A percentile compares a stretch with the other conserved stretches of the same genome.
phyloP scores from a whole-genome alignment of 2,329 filamentous ascomycete species.

The Pseudogymnoascus sp. region DNA sequence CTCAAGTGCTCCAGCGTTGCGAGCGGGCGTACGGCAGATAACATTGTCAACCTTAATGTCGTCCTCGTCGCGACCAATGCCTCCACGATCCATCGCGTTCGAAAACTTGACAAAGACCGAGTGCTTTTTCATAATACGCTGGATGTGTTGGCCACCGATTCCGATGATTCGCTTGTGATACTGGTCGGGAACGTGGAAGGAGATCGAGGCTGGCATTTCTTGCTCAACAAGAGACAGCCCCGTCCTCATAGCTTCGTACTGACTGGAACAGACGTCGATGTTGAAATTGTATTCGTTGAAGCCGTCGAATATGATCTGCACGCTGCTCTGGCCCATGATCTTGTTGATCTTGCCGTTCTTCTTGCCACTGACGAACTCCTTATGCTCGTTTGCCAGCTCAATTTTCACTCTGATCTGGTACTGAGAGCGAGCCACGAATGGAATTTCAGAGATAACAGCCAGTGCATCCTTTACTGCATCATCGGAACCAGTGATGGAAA shows the following conservation, averaged over 20 bases:
- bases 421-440: slow-evolving; percentile 77
- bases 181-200: slow-evolving; percentile 97
- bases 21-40: slow-evolving; percentile 92
- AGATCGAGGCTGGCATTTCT: slow-evolving; percentile 98
- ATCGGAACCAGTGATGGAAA: slow-evolving; percentile 90
- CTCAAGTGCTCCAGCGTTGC: slow-evolving; percentile 93
- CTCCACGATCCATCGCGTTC: slow-evolving; percentile 93
- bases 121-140: slow-evolving; percentile 99
- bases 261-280: slow-evolving; percentile 88
- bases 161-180: slow-evolving; percentile 99
- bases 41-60: slow-evolving; percentile 99
- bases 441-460: slow-evolving; percentile 84
- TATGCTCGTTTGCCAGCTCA: slow-evolving; percentile 97
- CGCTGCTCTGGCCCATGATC: slow-evolving; percentile 99
- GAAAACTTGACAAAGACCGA: slow-evolving; percentile 99
- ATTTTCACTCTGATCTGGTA: slow-evolving; percentile 98
- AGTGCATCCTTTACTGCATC: slow-evolving; percentile 95
- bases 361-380: slow-evolving; percentile 98
- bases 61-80: slow-evolving; percentile 90
- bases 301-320: slow-evolving; percentile 97
- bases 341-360: slow-evolving; percentile 99
- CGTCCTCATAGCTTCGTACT: slow-evolving; percentile 91
- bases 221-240: slow-evolving; percentile 90
- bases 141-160: slow-evolving; percentile 96
- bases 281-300: slow-evolving; percentile 99